These are phyloP conservation scores for Clarireedia homoeocarpa DNA, from an alignment of 2,329 filamentous ascomycete genomes.

Conservation along the genomic window DNA sequence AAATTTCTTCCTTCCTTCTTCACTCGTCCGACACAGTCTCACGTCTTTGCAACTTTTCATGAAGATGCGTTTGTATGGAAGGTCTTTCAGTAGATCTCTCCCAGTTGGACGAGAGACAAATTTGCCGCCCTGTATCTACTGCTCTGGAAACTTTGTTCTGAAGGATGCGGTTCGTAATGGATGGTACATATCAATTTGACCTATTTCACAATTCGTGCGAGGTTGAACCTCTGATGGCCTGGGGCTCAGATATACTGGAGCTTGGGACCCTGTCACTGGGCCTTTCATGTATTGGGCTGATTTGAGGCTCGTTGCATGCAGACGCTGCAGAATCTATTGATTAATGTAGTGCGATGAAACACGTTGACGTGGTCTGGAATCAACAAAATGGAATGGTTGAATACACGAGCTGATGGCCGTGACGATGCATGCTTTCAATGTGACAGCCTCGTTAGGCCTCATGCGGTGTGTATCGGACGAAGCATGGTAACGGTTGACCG, in stretches of 20 bases:
- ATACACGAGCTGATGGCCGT: neutral
- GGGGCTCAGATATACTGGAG: neutral
- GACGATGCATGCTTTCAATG: neutral
- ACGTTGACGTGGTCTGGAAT: conserved; percentile 8
- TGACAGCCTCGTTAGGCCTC: neutral
- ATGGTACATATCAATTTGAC: conserved; percentile 48
- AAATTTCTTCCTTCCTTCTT: conserved; percentile 27
- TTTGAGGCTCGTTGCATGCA: neutral
- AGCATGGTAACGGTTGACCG: neutral
- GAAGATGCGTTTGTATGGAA: conserved; percentile 30
- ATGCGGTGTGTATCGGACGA: neutral
- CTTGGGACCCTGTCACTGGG: neutral
- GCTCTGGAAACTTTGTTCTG: conserved; percentile 67
- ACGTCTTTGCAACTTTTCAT: conserved; percentile 27
- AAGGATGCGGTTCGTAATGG: conserved; percentile 78
- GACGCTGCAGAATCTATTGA: conserved; percentile 2
- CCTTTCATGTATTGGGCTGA: neutral
- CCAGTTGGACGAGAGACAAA: conserved; percentile 56
- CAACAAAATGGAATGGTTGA: neutral
- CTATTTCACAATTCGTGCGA: neutral
- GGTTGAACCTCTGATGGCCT: neutral
- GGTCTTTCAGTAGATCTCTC: conserved; percentile 49
- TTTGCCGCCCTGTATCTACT: conserved; percentile 76
- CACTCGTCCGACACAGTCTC: conserved; percentile 35
- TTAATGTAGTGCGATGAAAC: neutral